Evolutionary conservation across 768 basidiomycete genomes (phyloP).

Genomic region (Pisolithus tinctorius): DNA sequence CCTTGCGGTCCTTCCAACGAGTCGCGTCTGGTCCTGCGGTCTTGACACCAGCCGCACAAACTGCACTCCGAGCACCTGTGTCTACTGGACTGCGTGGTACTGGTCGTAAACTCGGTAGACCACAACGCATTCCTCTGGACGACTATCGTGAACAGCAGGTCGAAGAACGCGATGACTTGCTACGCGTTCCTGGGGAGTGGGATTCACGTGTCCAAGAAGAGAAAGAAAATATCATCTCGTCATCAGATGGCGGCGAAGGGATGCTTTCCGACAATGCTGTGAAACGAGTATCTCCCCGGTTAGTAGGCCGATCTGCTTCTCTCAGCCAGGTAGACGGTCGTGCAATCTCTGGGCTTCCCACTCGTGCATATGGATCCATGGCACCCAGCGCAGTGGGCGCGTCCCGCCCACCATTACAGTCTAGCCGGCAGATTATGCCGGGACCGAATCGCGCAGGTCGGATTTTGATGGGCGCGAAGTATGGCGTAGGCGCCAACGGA

Average conservation of each 20-base stretch:
- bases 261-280: conserved; percentile 18
- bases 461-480: conserved; percentile 38
- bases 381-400: conserved; percentile 28
- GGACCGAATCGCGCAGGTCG: conserved; percentile 43
- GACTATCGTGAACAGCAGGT: conserved; percentile 27
- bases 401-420: conserved; percentile 33
- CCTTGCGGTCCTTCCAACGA: conserved; percentile 56
- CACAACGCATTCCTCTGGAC: conserved; percentile 33
- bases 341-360: conserved; percentile 26
- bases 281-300: conserved; percentile 20
- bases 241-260: conserved; percentile 20
- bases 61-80: conserved; percentile 21
- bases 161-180: conserved; percentile 30
- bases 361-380: conserved; percentile 26
- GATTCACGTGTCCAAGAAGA: conserved; percentile 28
- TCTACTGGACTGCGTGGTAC: conserved; percentile 30
- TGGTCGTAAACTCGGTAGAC: conserved; percentile 27
- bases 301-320: conserved; percentile 26
- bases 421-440: conserved; percentile 36
- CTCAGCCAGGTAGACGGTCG: conserved; percentile 29
- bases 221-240: conserved; percentile 33
- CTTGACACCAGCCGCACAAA: conserved; percentile 24
- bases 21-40: conserved; percentile 54
- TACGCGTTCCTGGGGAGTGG: conserved; percentile 24
- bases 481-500: conserved; percentile 22